Base-by-base conservation (phyloP, 257 asterid genomes). In the Nicotiana noctiflora region DNA sequence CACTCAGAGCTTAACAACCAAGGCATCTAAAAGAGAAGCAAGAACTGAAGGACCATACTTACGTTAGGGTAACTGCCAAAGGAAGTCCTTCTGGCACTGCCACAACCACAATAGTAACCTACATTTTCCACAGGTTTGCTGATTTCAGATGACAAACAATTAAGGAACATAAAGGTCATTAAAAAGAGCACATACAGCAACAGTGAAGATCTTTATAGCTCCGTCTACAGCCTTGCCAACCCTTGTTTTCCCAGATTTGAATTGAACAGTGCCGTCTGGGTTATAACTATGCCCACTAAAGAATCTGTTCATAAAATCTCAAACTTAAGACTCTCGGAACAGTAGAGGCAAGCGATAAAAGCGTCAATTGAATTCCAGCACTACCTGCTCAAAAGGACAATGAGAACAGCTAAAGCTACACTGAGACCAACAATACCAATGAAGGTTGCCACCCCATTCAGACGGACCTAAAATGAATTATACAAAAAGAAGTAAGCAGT, bases 41-140 rank as follows among this genome's bases (percentile, higher is more conserved):
- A 70, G 37, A 74, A 74, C 61, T 49, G 62, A 49, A 49, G 59
- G 61, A 49, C 61, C 61, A 76, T 17, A 84, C 97, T 90, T 86
- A 95, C 99, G 98, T 95, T 82, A 95, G 81, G 77, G 99, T 95
- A 63, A 95, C 99, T 84, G 97, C 99, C 89, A 95, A 87, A 64
- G 98, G 97, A 86, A 95, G 98, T 67, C 98, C 99, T 87, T 95
- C 97, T 19, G 99, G 99, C 81, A 93, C 98, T 49, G 99, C 99
- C 83, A 93, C 99, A 65, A 95, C 97, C 32, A 95, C 98, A 85
- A 93, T 93, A 68, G 98, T 92, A 79, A 95, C 99, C 99, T 95
- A 81, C 81, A 85, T 52, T 17, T 75, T 74, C 44, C 61, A 74
- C 40, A 49, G 61, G 25, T 49, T 40, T 44, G 1, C 40, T 8